These are phyloP conservation scores for Murraya paniculata DNA, from an alignment of 345 rosid species.

Conservation along the genomic window DNA sequence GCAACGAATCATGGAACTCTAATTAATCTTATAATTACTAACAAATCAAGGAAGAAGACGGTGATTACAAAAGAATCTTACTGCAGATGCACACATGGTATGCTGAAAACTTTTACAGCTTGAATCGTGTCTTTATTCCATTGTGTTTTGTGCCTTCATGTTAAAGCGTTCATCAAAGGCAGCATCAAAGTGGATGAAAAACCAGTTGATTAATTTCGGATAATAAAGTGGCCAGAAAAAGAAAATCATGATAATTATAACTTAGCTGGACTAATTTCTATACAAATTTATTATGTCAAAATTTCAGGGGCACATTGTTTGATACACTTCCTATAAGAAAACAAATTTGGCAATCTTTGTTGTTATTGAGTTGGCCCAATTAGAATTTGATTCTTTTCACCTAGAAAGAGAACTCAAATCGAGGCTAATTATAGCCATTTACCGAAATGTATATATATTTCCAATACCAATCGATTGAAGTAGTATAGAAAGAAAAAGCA, in stretches of 20 bases:
- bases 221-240: background rate
- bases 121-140: background rate
- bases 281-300: background rate
- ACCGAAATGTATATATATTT: background rate
- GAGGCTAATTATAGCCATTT: background rate
- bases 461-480: background rate
- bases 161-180: background rate
- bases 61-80: background rate
- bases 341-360: too few species aligned
- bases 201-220: background rate
- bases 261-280: background rate
- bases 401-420: too few species aligned
- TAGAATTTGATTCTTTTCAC: too few species aligned
- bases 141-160: slow-evolving; percentile 4
- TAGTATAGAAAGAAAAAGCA: background rate
- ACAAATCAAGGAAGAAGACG: background rate
- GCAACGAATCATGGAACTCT: background rate
- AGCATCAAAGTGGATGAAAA: background rate
- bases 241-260: background rate
- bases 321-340: too few species aligned
- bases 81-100: background rate
- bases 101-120: background rate
- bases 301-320: too few species aligned
- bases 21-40: background rate
- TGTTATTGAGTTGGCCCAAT: too few species aligned